A percentile compares a stretch with the other conserved stretches of the same genome.
Conservation (phyloP, 441 rosid genomes). For the Brassica hybrid region DNA sequence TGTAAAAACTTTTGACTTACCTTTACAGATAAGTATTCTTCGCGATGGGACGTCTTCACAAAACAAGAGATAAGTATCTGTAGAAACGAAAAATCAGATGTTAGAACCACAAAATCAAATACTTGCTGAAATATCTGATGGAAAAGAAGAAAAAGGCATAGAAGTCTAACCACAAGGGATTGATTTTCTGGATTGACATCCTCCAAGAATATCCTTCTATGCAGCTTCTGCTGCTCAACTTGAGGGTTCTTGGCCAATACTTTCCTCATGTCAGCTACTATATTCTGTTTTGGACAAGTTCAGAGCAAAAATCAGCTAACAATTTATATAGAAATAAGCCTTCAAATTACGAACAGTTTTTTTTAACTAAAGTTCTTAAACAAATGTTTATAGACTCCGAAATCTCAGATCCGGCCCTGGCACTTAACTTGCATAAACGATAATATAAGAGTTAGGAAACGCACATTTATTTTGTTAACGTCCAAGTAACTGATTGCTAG, state of each 20-base stretch:
- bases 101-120: no score
- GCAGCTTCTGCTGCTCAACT: constrained; percentile 93
- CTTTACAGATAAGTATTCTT: constrained; percentile 92
- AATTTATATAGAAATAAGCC: no score
- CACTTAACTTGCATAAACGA: neutral
- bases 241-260: constrained; percentile 95
- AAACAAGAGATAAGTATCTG: constrained; percentile 73
- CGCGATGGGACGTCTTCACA: constrained; percentile 86
- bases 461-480: constrained; percentile 77
- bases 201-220: constrained; percentile 91
- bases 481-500: constrained; percentile 92
- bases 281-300: constrained; percentile 57
- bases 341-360: no score
- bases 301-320: constrained; percentile 18
- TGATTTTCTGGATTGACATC: constrained; percentile 80
- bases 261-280: constrained; percentile 95
- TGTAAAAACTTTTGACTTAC: constrained; percentile 45
- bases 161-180: constrained; percentile 75
- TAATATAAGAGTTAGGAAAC: constrained; percentile 31
- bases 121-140: no score
- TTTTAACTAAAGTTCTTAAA: no score
- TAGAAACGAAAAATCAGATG: constrained; percentile 13
- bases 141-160: neutral
- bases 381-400: no score
- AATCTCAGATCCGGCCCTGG: no score